A percentile compares a stretch with the other conserved stretches of the same genome.
These are phyloP conservation scores for Dujonia santamariae DNA, from an alignment of 1,139 yeast genomes.

Conservation along the genomic window DNA sequence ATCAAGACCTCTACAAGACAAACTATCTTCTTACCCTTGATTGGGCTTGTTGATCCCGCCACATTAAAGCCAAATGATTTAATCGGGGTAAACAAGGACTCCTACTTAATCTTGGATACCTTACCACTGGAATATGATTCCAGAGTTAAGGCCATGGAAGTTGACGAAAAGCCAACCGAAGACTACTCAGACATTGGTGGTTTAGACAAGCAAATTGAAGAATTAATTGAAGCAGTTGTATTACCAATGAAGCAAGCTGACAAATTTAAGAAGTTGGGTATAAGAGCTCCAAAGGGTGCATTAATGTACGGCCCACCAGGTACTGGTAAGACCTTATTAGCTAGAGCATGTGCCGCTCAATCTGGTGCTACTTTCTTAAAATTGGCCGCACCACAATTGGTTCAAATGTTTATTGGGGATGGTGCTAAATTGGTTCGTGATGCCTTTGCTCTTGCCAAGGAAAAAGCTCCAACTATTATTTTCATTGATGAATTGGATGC, in stretches of 20 bases:
- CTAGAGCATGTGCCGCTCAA: constrained; percentile 99
- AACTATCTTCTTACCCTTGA: constrained; percentile 92
- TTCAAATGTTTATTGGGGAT: constrained; percentile 99
- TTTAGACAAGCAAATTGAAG: constrained; percentile 95
- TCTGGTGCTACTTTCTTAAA: constrained; percentile 97
- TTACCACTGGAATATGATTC: constrained; percentile 97
- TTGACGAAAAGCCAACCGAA: constrained; percentile 96
- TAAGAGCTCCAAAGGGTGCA: constrained; percentile 98
- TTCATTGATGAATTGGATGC: constrained; percentile 98
- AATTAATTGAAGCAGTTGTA: constrained; percentile 95
- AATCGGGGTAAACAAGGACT: constrained; percentile 97
- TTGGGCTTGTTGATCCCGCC: constrained; percentile 90
- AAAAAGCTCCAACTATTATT: constrained; percentile 96
- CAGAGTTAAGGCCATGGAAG: constrained; percentile 98
- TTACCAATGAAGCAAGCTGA: constrained; percentile 98
- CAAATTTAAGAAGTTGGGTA: constrained; percentile 87
- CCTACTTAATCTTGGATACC: constrained; percentile 88
- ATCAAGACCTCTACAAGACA: constrained; percentile 97
- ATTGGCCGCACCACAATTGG: constrained; percentile 97
- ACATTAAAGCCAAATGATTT: constrained; percentile 91
- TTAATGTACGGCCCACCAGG: constrained; percentile 99
- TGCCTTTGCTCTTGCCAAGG: constrained; percentile 98
- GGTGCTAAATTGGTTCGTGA: constrained; percentile 98
- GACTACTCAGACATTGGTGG: constrained; percentile 98
- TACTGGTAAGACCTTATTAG: constrained; percentile 94